Evolutionary conservation across 148 eudicot species (phyloP).

Genomic region (Polygonum aviculare): DNA sequence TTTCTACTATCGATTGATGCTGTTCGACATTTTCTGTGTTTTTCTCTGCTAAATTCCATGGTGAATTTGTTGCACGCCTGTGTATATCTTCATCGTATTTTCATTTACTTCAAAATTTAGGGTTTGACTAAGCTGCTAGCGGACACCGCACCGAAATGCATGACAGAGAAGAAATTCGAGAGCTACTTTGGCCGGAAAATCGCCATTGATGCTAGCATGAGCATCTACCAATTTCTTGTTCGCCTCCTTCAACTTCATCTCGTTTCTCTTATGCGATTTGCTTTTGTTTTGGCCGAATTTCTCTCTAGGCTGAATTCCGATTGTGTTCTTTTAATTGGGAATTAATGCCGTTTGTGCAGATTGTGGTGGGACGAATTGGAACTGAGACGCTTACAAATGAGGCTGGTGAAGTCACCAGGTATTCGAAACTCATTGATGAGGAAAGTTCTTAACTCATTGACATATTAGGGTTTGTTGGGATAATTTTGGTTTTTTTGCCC

Average conservation of each 20-base stretch:
- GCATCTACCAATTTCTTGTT: conserved; percentile 96
- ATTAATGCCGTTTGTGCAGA: conserved; percentile 30
- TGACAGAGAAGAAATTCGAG: conserved; percentile 97
- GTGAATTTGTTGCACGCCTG: conserved; percentile 6
- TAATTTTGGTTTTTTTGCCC: neutral
- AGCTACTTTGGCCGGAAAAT: conserved; percentile 84
- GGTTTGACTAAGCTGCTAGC: conserved; percentile 97
- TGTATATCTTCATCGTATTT: neutral
- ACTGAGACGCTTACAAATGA: conserved; percentile 93
- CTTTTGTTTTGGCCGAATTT: neutral
- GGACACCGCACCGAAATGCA: conserved; percentile 84
- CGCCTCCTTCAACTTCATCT: neutral
- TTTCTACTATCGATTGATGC: neutral
- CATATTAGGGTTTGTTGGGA: neutral
- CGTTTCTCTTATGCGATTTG: neutral
- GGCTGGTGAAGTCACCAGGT: conserved; percentile 99
- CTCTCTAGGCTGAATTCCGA: neutral
- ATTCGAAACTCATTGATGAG: conserved; percentile 3
- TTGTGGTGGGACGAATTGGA: conserved; percentile 88
- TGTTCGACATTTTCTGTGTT: neutral
- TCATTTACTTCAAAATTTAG: conserved; percentile 25
- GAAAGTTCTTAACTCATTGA: neutral
- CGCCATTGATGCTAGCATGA: conserved; percentile 99
- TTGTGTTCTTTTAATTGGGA: neutral
- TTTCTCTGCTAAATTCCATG: neutral